Conservation (phyloP, 164 flowering plant genomes). For the Buxus sempervirens region DNA sequence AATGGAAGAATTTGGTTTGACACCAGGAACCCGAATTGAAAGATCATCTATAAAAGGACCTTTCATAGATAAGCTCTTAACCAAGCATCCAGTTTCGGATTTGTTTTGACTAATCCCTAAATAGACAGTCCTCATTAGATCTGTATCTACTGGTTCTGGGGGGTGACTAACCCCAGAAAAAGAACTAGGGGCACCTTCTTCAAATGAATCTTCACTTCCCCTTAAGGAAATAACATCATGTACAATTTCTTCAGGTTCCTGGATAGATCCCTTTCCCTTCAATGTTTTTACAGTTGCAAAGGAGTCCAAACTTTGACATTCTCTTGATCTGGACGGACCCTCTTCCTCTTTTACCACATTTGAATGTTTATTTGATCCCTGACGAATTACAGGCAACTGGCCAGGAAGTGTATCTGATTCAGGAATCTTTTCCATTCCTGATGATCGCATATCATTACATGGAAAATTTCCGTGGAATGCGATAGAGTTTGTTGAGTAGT, state of each 20-base stretch:
- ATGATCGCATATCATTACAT: constrained; percentile 23
- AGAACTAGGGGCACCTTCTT: constrained; percentile 43
- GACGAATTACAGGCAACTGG: constrained; percentile 19
- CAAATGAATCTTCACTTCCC: constrained; percentile 37
- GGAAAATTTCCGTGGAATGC: not conserved
- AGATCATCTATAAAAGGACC: constrained; percentile 55
- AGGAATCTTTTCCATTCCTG: constrained; percentile 41
- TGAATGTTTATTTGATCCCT: constrained; percentile 16
- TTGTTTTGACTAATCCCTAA: constrained; percentile 43
- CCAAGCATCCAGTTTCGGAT: constrained; percentile 42
- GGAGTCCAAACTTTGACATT: constrained; percentile 19
- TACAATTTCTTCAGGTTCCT: constrained; percentile 33
- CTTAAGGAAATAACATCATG: constrained; percentile 33
- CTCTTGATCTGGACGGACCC: constrained; percentile 12
- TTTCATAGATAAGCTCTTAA: constrained; percentile 51
- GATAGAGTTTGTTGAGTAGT: constrained; percentile 1
- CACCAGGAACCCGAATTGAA: constrained; percentile 30
- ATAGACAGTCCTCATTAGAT: constrained; percentile 47
- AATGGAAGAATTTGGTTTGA: constrained; percentile 29
- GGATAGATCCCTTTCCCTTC: constrained; percentile 48
- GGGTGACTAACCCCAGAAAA: constrained; percentile 68
- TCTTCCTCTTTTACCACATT: constrained; percentile 23
- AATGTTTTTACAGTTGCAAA: constrained; percentile 23
- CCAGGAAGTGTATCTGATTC: constrained; percentile 31
- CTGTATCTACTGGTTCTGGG: constrained; percentile 58